These are phyloP conservation scores for Polygonum aviculare DNA, from an alignment of 148 eudicot genomes.

Conservation along the genomic window DNA sequence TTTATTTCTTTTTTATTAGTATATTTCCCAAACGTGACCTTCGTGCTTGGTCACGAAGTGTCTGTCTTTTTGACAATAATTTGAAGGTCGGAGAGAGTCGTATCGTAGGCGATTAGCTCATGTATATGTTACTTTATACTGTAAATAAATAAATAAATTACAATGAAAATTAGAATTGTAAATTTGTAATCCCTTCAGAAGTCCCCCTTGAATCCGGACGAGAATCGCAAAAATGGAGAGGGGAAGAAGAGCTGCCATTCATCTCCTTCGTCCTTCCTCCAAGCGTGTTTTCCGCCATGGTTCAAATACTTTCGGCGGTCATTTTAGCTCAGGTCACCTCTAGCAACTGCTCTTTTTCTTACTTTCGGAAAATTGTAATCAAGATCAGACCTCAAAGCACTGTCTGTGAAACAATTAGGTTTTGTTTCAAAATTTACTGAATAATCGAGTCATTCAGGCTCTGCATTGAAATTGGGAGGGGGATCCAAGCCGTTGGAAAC, in stretches of 20 bases:
- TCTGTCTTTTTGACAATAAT: too few species aligned
- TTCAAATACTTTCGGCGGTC: neutral
- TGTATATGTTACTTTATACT: too few species aligned
- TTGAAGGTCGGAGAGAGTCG: too few species aligned
- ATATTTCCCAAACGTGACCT: too few species aligned
- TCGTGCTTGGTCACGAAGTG: too few species aligned
- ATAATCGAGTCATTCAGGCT: constrained; percentile 21
- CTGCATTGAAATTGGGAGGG: constrained; percentile 13
- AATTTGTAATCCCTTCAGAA: too few species aligned
- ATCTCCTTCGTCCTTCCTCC: constrained; percentile 22
- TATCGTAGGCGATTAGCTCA: too few species aligned
- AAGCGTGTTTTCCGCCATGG: neutral
- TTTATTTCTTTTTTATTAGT: too few species aligned
- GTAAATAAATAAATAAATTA: too few species aligned
- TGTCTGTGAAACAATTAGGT: neutral
- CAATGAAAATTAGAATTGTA: too few species aligned
- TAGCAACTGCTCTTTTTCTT: neutral
- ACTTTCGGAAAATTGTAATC: constrained; percentile 6
- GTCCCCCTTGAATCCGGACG: neutral
- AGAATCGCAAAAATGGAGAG: constrained; percentile 17
- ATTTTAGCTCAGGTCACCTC: constrained; percentile 10
- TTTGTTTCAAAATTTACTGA: neutral
- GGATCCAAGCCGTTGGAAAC: constrained; percentile 15
- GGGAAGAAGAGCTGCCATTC: constrained; percentile 14
- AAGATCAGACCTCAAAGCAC: neutral